A percentile compares a stretch with the other conserved stretches of the same genome.
Evolutionary conservation across 495 filamentous ascomycete species (phyloP).

Genomic region (Penicillium salamii): DNA sequence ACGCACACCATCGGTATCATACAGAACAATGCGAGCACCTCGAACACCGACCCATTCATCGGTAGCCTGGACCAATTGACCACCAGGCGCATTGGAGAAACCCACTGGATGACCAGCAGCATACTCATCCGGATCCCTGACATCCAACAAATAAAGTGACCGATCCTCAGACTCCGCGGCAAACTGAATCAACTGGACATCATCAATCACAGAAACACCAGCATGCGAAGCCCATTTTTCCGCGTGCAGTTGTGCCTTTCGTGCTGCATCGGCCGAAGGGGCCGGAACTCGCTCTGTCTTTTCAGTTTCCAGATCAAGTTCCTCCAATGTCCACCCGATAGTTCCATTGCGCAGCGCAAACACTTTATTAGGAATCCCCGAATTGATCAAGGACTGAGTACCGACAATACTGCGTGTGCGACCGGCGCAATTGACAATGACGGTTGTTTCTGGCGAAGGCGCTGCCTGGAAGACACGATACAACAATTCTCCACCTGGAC

Average conservation of each 20-base stretch:
- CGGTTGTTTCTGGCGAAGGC: conserved; percentile 21
- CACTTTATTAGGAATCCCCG: conserved; percentile 21
- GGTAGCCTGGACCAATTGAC: conserved; percentile 27
- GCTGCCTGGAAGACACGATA: conserved; percentile 26
- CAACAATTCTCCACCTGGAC: conserved; percentile 24
- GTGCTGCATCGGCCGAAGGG: conserved; percentile 13
- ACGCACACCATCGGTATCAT: conserved; percentile 24
- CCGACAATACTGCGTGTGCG: conserved; percentile 28
- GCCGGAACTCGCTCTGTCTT: conserved; percentile 10
- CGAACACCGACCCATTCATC: conserved; percentile 28
- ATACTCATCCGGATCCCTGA: conserved; percentile 26
- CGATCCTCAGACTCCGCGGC: conserved; percentile 8
- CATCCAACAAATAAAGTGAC: conserved; percentile 22
- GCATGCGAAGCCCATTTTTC: conserved; percentile 17
- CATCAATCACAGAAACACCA: conserved; percentile 9
- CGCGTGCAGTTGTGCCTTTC: conserved; percentile 14
- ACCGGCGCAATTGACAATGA: conserved; percentile 27
- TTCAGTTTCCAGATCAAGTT: conserved; percentile 14
- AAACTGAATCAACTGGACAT: conserved; percentile 1
- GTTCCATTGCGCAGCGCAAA: conserved; percentile 27
- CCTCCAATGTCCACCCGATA: conserved; percentile 28
- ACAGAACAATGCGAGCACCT: conserved; percentile 24
- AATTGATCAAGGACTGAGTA: conserved; percentile 23
- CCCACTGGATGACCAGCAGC: conserved; percentile 12
- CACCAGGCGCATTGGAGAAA: conserved; percentile 27